phyloP scores from a whole-genome alignment of 768 basidiomycete species.

The Lactifluus hygrophoroides region DNA sequence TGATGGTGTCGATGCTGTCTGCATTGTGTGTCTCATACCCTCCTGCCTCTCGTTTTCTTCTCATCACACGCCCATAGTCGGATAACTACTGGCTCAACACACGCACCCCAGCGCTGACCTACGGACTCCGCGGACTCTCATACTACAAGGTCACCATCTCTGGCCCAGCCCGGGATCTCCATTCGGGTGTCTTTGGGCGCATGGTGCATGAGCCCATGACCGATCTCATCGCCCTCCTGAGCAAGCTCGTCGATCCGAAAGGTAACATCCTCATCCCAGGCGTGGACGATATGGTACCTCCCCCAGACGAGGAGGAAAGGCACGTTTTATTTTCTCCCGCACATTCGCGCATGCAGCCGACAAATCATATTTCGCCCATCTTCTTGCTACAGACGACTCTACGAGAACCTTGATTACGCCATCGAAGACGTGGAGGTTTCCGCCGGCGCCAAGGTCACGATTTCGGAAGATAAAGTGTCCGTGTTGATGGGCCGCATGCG shows the following conservation, averaged over 20 bases:
- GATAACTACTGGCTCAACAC: slow-evolving; percentile 95
- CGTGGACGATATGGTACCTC: slow-evolving; percentile 68
- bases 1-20: slow-evolving; percentile 82
- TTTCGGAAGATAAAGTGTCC: slow-evolving; percentile 67
- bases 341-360: not conserved
- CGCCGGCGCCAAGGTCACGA: slow-evolving; percentile 64
- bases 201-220: slow-evolving; percentile 92
- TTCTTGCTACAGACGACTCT: slow-evolving; percentile 47
- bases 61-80: slow-evolving; percentile 36
- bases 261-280: slow-evolving; percentile 92
- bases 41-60: not conserved
- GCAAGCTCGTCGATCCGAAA: slow-evolving; percentile 67
- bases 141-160: slow-evolving; percentile 80
- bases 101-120: slow-evolving; percentile 72
- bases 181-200: slow-evolving; percentile 81
- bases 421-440: slow-evolving; percentile 65
- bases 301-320: slow-evolving; percentile 66
- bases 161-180: slow-evolving; percentile 81
- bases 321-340: slow-evolving; percentile 26
- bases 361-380: not conserved
- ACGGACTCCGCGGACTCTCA: slow-evolving; percentile 79
- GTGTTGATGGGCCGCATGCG: slow-evolving; percentile 95
- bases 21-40: slow-evolving; percentile 51
- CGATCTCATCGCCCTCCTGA: slow-evolving; percentile 76
- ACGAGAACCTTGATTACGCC: slow-evolving; percentile 66